Conservation (phyloP, 139 green algal genomes). For the Chlorokybus atmophyticus region DNA sequence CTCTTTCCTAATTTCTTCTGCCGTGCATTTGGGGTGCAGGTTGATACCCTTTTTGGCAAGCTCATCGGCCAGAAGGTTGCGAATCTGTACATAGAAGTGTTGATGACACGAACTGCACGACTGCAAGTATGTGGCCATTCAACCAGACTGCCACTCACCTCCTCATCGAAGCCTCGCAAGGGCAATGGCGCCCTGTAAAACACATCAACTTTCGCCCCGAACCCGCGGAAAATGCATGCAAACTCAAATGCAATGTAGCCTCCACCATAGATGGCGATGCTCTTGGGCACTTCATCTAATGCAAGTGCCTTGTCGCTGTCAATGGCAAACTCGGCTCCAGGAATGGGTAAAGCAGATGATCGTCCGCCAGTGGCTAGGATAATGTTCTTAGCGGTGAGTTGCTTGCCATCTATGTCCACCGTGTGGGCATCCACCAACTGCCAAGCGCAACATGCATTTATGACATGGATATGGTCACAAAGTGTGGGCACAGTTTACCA, state of each 20-base stretch:
- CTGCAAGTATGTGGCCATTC: too few species aligned
- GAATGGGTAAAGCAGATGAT: slow-evolving; percentile 59
- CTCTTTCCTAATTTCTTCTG: slow-evolving; percentile 29
- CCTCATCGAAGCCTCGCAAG: slow-evolving; percentile 45
- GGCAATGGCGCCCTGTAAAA: slow-evolving; percentile 52
- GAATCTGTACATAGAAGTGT: slow-evolving; percentile 20
- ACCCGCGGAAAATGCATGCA: slow-evolving; percentile 76
- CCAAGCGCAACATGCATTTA: too few species aligned
- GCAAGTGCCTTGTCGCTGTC: slow-evolving; percentile 83
- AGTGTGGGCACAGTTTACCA: too few species aligned
- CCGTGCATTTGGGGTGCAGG: slow-evolving; percentile 8
- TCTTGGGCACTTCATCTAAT: slow-evolving; percentile 51
- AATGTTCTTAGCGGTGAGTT: slow-evolving; percentile 63
- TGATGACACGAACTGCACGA: too few species aligned
- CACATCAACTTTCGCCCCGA: slow-evolving; percentile 72
- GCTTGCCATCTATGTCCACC: slow-evolving; percentile 52
- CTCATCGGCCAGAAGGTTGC: slow-evolving; percentile 31
- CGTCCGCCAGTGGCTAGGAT: slow-evolving; percentile 77
- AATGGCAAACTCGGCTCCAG: slow-evolving; percentile 76
- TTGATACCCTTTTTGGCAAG: slow-evolving; percentile 24
- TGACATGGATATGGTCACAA: too few species aligned
- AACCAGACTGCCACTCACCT: slow-evolving; percentile 29
- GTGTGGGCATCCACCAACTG: slow-evolving; percentile 70
- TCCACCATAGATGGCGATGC: slow-evolving; percentile 70
- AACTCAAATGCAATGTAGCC: slow-evolving; percentile 98